phyloP scores from a whole-genome alignment of 768 basidiomycete species.

The Xanthoconium purpureum region DNA sequence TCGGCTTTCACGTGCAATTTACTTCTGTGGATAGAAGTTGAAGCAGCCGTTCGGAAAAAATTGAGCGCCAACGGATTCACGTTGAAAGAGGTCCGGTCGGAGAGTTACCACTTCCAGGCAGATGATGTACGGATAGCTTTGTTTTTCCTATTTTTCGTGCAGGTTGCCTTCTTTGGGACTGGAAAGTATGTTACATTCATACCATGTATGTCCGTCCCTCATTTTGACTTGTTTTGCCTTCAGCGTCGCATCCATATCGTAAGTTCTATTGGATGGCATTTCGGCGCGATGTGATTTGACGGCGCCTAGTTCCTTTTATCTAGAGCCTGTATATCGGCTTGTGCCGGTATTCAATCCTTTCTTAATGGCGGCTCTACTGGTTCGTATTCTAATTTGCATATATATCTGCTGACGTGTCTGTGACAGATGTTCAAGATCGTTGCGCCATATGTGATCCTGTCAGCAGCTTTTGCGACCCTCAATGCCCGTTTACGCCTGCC shows the following conservation, averaged over 20 bases:
- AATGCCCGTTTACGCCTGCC: slow-evolving; percentile 67
- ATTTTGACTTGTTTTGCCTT: slow-evolving; percentile 1
- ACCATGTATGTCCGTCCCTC: not conserved
- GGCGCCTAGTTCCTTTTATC: slow-evolving; percentile 65
- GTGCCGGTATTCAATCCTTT: slow-evolving; percentile 86
- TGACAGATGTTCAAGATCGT: slow-evolving; percentile 77
- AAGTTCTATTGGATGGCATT: slow-evolving; percentile 24
- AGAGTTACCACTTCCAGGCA: slow-evolving; percentile 43
- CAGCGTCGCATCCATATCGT: slow-evolving; percentile 85
- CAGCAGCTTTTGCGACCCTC: slow-evolving; percentile 64
- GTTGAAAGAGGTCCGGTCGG: not conserved
- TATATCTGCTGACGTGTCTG: not conserved
- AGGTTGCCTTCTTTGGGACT: slow-evolving; percentile 82
- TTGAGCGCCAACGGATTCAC: not conserved
- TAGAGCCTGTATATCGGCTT: slow-evolving; percentile 83
- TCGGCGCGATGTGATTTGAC: not conserved
- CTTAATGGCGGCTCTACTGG: slow-evolving; percentile 72
- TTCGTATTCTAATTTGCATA: slow-evolving; percentile 28
- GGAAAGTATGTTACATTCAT: slow-evolving; percentile 58
- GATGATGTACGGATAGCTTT: slow-evolving; percentile 73
- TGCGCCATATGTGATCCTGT: slow-evolving; percentile 74
- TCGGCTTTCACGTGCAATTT: slow-evolving; percentile 63
- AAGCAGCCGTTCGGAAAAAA: slow-evolving; percentile 34
- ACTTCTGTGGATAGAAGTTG: slow-evolving; percentile 65
- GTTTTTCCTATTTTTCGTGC: slow-evolving; percentile 84